Percentiles rank a stretch among this genome's conserved stretches.
These are phyloP conservation scores for Magnaporthales sp. DNA, from an alignment of 2,329 filamentous ascomycete species.

Conservation along the genomic window DNA sequence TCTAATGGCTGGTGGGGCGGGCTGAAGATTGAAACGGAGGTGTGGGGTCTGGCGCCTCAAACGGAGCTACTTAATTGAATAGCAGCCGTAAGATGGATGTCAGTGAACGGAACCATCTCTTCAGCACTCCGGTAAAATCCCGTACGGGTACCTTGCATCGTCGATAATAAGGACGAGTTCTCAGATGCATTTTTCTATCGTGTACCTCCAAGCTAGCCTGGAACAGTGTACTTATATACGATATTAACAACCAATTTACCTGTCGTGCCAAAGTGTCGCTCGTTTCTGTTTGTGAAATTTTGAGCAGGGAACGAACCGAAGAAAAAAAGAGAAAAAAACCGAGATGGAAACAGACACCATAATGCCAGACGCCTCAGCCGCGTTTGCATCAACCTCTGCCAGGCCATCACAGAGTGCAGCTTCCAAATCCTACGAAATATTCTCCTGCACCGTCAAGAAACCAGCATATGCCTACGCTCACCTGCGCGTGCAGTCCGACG, in stretches of 20 bases:
- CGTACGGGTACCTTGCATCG: background rate
- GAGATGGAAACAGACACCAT: background rate
- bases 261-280: background rate
- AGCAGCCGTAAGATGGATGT: background rate
- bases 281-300: background rate
- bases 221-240: background rate
- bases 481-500: conserved; percentile 30
- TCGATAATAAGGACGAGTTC: background rate
- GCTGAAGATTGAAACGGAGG: background rate
- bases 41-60: background rate
- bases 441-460: conserved; percentile 39
- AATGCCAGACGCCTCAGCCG: background rate
- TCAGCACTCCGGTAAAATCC: background rate
- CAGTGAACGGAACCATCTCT: background rate
- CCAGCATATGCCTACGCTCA: conserved; percentile 50
- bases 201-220: background rate
- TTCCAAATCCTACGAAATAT: conserved; percentile 28
- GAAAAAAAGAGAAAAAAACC: background rate
- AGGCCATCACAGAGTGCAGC: background rate
- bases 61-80: background rate
- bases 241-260: background rate
- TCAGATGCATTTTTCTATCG: background rate
- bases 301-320: background rate
- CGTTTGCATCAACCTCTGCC: background rate
- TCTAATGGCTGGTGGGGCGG: background rate